Evolutionary conservation across 2,329 filamentous ascomycete genomes (phyloP).

Genomic region (Proliferodiscus dingleyae): DNA sequence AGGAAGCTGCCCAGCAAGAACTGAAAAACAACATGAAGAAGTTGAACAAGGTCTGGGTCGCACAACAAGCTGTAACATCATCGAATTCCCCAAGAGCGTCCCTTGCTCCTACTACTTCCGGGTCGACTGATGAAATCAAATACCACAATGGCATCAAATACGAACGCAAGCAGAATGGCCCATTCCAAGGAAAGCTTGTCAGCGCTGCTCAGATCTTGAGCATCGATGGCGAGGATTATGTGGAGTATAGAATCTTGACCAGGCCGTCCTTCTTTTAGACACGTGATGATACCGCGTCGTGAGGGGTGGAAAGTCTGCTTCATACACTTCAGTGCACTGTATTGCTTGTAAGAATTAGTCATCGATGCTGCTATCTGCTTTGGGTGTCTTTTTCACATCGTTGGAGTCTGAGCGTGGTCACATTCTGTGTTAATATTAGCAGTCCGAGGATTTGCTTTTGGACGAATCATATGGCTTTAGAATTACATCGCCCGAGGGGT

Average conservation of each 20-base stretch:
- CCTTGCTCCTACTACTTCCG: slow-evolving; percentile 27
- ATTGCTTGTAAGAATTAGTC: too few species aligned
- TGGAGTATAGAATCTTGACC: slow-evolving; percentile 61
- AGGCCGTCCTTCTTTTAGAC: slow-evolving; percentile 51
- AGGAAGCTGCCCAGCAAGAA: slow-evolving; percentile 24
- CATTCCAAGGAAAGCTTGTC: slow-evolving; percentile 59
- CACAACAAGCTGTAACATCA: slow-evolving; percentile 19
- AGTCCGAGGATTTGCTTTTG: too few species aligned
- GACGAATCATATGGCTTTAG: too few species aligned
- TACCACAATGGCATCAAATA: slow-evolving; percentile 57
- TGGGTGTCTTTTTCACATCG: too few species aligned
- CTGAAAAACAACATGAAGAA: slow-evolving; percentile 29
- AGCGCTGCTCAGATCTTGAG: slow-evolving; percentile 56
- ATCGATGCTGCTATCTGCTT: too few species aligned
- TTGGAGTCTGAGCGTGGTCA: too few species aligned
- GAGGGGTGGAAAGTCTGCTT: too few species aligned
- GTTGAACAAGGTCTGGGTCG: slow-evolving; percentile 29
- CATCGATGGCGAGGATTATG: slow-evolving; percentile 63
- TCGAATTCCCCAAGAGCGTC: slow-evolving; percentile 9
- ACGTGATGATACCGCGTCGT: too few species aligned
- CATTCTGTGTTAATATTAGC: too few species aligned
- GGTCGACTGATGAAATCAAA: slow-evolving; percentile 46
- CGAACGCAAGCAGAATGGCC: slow-evolving; percentile 55
- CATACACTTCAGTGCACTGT: too few species aligned
- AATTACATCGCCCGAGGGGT: too few species aligned